phyloP scores from a whole-genome alignment of 2,329 filamentous ascomycete genomes.

The Davidsoniella neocaledoniae region DNA sequence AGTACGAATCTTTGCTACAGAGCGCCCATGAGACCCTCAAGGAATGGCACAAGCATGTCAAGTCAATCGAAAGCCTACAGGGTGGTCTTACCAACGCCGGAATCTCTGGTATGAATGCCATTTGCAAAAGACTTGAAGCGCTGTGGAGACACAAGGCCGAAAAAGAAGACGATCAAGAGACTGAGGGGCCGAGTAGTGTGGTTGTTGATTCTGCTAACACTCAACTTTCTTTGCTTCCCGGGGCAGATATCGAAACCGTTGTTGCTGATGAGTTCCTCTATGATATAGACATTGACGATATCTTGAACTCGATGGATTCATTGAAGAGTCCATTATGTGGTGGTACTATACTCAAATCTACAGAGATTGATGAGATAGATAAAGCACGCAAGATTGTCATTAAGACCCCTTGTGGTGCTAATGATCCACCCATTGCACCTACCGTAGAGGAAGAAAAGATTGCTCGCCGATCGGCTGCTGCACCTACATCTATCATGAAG shows the following conservation, averaged over 20 bases:
- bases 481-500: constrained; percentile 23
- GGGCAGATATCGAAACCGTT: neutral
- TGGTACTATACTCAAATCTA: neutral
- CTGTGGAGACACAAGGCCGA: constrained; percentile 2
- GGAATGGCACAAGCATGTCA: constrained; percentile 10
- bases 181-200: neutral
- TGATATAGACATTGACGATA: constrained; percentile 11
- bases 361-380: constrained; percentile 1
- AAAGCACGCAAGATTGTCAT: constrained; percentile 16
- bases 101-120: constrained; percentile 1
- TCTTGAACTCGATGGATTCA: constrained; percentile 7
- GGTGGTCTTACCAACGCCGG: constrained; percentile 3
- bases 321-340: constrained; percentile 9
- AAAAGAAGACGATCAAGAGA: neutral
- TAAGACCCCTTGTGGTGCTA: constrained; percentile 9
- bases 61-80: constrained; percentile 5
- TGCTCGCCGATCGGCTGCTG: constrained; percentile 18
- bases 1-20: constrained; percentile 6
- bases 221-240: neutral
- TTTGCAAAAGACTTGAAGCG: constrained; percentile 6
- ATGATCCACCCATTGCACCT: constrained; percentile 14
- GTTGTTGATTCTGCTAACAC: neutral
- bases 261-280: constrained; percentile 6
- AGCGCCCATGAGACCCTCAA: constrained; percentile 7
- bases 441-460: constrained; percentile 23